phyloP scores from a whole-genome alignment of 139 green algal species.

The Tetraselmis chui region DNA sequence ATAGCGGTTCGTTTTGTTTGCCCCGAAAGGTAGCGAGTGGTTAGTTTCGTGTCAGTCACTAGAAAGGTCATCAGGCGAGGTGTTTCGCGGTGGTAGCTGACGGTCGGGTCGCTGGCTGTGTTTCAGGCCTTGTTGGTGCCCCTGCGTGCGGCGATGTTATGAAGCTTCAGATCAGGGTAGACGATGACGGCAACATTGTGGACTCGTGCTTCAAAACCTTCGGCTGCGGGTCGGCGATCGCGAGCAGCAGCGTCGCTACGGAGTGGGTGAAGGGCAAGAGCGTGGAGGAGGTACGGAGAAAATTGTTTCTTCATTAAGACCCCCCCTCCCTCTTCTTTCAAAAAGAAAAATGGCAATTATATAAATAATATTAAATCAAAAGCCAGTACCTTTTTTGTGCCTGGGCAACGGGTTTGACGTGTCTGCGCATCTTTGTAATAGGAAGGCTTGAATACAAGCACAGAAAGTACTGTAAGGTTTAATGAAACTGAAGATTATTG shows the following conservation, averaged over 20 bases:
- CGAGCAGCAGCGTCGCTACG: slow-evolving; percentile 87
- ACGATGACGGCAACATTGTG: slow-evolving; percentile 87
- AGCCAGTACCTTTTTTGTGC: too few species aligned
- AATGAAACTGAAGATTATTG: not conserved
- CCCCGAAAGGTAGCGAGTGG: too few species aligned
- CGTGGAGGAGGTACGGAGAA: slow-evolving; percentile 73
- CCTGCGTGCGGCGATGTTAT: slow-evolving; percentile 98
- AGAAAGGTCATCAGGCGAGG: too few species aligned
- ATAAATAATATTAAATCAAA: too few species aligned
- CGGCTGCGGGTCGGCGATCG: slow-evolving; percentile 95
- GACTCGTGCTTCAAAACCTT: slow-evolving; percentile 99
- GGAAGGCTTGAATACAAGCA: not conserved
- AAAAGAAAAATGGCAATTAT: not conserved
- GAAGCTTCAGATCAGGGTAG: slow-evolving; percentile 97
- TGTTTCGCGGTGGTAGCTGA: not conserved
- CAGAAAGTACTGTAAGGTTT: not conserved
- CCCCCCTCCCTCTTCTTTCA: not conserved
- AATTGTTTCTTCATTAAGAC: too few species aligned
- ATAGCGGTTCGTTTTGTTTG: not conserved
- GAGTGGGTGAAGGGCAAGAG: slow-evolving; percentile 89
- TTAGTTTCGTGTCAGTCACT: too few species aligned
- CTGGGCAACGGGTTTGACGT: not conserved
- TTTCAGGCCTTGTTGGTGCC: slow-evolving; percentile 69
- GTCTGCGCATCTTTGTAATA: not conserved
- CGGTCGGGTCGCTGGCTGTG: not conserved